These are phyloP conservation scores for Thielaviopsis euricoi DNA, from an alignment of 2,329 filamentous ascomycete genomes.

Conservation along the genomic window DNA sequence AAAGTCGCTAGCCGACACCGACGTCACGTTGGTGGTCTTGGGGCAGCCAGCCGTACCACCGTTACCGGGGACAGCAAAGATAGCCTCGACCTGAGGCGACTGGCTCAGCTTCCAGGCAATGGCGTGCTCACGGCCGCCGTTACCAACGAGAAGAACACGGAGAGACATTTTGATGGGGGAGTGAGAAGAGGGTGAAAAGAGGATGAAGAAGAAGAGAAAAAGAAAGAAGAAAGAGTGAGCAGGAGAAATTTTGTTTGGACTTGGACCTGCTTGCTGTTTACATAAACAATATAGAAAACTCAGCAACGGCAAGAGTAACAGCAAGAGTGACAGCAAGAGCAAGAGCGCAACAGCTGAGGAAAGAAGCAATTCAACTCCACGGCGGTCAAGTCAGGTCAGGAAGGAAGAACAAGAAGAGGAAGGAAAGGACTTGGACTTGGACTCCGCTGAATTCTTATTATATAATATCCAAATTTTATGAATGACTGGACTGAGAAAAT, in stretches of 20 bases:
- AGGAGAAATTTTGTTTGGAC: not conserved
- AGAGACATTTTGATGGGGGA: slow-evolving; percentile 7
- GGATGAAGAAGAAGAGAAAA: not conserved
- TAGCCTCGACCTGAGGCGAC: slow-evolving; percentile 60
- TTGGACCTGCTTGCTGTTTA: not conserved
- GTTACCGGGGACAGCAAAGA: slow-evolving; percentile 62
- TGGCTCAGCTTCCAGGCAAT: slow-evolving; percentile 87
- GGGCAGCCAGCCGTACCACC: slow-evolving; percentile 61
- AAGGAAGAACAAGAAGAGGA: not conserved
- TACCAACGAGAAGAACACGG: slow-evolving; percentile 73
- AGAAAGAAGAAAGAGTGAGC: not conserved
- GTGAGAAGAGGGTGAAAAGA: not conserved
- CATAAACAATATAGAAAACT: not conserved
- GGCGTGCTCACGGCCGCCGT: slow-evolving; percentile 86
- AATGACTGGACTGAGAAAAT: not conserved
- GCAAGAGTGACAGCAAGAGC: not conserved
- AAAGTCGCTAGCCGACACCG: slow-evolving; percentile 62
- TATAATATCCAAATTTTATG: not conserved
- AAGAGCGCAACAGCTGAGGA: not conserved
- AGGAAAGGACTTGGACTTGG: not conserved
- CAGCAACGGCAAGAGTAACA: not conserved
- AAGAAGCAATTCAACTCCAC: slow-evolving; percentile 2
- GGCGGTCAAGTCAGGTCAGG: slow-evolving; percentile 5
- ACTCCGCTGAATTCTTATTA: not conserved
- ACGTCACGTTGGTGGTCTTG: slow-evolving; percentile 56